phyloP scores from a whole-genome alignment of 164 flowering plant species.

The Amborella trichopoda region DNA sequence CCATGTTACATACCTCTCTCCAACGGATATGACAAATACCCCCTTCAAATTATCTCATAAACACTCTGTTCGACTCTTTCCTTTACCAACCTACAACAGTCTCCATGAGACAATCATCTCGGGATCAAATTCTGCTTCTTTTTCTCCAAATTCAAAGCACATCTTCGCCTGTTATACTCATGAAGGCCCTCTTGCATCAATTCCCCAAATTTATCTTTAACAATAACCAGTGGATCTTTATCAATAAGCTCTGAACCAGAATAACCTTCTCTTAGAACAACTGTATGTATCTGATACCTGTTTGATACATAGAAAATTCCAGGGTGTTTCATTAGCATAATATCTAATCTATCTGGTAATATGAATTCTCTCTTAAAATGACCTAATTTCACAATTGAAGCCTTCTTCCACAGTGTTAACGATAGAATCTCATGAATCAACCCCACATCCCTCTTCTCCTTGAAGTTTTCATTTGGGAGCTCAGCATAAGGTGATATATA shows the following conservation, averaged over 20 bases:
- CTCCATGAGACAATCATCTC: too few relatives aligned
- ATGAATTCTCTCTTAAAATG: slow-evolving; percentile 75
- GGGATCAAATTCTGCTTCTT: slow-evolving; percentile 37
- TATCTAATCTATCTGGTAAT: slow-evolving; percentile 61
- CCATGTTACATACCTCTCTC: too few relatives aligned
- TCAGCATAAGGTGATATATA: slow-evolving; percentile 74
- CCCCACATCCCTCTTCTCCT: slow-evolving; percentile 77
- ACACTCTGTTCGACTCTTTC: too few relatives aligned
- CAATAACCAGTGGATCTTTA: slow-evolving; percentile 81
- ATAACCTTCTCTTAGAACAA: slow-evolving; percentile 79
- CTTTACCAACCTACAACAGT: too few relatives aligned
- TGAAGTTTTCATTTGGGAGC: slow-evolving; percentile 32
- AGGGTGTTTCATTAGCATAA: slow-evolving; percentile 66
- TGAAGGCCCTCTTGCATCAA: slow-evolving; percentile 88
- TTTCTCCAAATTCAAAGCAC: slow-evolving; percentile 53
- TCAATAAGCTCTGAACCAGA: slow-evolving; percentile 54
- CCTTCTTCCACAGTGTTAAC: slow-evolving; percentile 80
- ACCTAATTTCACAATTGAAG: slow-evolving; percentile 61
- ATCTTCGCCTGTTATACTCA: slow-evolving; percentile 57
- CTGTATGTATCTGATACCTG: slow-evolving; percentile 72
- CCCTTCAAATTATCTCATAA: too few relatives aligned
- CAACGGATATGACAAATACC: too few relatives aligned
- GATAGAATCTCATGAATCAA: slow-evolving; percentile 84
- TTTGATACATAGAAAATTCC: slow-evolving; percentile 90
- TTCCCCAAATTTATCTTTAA: slow-evolving; percentile 89